phyloP scores from a whole-genome alignment of 139 green algal genomes.

The Micromonas pusilla region DNA sequence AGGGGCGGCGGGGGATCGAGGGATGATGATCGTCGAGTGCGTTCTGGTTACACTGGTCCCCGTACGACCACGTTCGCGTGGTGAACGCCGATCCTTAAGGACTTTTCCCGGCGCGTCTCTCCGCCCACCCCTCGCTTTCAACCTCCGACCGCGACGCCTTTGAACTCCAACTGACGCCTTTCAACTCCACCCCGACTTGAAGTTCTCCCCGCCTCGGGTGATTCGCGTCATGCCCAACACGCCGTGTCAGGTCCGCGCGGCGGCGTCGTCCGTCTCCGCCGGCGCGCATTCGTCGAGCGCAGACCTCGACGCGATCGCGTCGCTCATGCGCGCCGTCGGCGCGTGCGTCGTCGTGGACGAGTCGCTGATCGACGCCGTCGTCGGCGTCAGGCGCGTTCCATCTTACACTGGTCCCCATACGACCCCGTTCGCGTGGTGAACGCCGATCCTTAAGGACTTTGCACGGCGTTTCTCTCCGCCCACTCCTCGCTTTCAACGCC shows the following conservation, averaged over 20 bases:
- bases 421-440: no score
- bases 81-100: no score
- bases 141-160: no score
- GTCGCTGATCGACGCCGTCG: conserved; percentile 86
- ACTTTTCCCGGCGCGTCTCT: no score
- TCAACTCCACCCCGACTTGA: no score
- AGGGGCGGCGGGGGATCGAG: background rate
- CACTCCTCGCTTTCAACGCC: no score
- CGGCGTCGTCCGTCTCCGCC: conserved; percentile 81
- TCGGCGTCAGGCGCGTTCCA: conserved; percentile 74
- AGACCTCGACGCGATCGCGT: conserved; percentile 52
- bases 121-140: no score
- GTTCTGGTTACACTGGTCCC: no score
- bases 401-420: no score
- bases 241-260: conserved; percentile 85
- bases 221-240: conserved; percentile 98
- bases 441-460: no score
- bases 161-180: background rate
- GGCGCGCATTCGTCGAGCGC: conserved; percentile 51
- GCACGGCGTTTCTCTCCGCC: no score
- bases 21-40: background rate
- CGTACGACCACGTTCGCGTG: no score
- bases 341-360: conserved; percentile 53
- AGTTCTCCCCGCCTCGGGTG: background rate
- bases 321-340: conserved; percentile 38